Evolutionary conservation across 305 asterid genomes (phyloP).

Genomic region (Fraxinus platypoda): DNA sequence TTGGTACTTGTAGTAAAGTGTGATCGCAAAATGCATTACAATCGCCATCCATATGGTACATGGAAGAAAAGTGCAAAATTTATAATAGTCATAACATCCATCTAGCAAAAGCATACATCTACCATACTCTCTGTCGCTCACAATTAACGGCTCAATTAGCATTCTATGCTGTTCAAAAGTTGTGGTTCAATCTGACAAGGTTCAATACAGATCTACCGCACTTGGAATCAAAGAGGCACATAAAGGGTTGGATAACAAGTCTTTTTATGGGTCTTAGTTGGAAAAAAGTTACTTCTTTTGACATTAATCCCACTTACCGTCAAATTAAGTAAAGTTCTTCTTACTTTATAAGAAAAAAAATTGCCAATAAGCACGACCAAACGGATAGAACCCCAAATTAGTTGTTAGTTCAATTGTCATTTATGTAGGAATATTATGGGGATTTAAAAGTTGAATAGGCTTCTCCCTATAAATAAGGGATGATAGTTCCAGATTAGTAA

Average conservation of each 20-base stretch:
- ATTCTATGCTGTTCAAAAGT: neutral
- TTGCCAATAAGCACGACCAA: neutral
- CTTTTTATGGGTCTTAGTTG: neutral
- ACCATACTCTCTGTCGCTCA: neutral
- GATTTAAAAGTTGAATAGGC: neutral
- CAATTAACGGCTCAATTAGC: conserved; percentile 1
- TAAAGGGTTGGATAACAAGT: neutral
- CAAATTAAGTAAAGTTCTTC: neutral
- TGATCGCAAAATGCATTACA: neutral
- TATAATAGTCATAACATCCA: neutral
- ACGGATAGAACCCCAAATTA: neutral
- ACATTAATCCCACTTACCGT: neutral
- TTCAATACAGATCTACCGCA: neutral
- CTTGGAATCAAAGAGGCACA: neutral
- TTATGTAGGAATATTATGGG: neutral
- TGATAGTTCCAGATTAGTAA: neutral
- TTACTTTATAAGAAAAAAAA: neutral
- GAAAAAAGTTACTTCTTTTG: neutral
- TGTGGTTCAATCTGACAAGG: conserved; percentile 12
- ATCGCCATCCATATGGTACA: conserved; percentile 4
- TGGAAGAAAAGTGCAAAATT: neutral
- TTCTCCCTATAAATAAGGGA: neutral
- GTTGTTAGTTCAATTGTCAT: neutral
- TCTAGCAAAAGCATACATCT: neutral
- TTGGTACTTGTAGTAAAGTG: conserved; percentile 18